phyloP scores from a whole-genome alignment of 2,329 filamentous ascomycete species.

The Proliferodiscus dingleyae region DNA sequence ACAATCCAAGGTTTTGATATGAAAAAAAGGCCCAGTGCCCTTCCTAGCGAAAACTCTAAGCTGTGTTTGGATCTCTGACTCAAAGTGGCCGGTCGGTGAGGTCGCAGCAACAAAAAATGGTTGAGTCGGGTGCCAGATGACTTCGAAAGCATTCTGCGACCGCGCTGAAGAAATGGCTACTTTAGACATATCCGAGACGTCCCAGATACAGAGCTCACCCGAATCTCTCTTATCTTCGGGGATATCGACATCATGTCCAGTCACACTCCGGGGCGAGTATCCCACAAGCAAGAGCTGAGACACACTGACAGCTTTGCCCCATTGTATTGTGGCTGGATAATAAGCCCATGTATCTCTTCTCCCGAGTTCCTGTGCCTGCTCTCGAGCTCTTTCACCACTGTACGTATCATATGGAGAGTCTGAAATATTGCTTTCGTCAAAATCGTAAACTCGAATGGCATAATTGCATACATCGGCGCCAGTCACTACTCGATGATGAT shows the following conservation, averaged over 20 bases:
- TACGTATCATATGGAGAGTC: conserved; percentile 26
- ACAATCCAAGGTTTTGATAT: conserved; percentile 54
- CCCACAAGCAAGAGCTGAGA: conserved; percentile 54
- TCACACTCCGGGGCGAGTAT: conserved; percentile 55
- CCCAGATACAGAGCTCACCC: conserved; percentile 57
- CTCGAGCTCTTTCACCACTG: conserved; percentile 22
- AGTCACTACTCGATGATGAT: conserved; percentile 49
- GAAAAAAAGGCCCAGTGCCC: conserved; percentile 36
- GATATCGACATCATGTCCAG: conserved; percentile 49
- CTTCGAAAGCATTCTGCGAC: conserved; percentile 59
- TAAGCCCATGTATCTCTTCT: conserved; percentile 50
- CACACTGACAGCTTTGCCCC: conserved; percentile 45
- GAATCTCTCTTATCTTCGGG: conserved; percentile 52
- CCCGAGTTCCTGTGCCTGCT: conserved; percentile 20
- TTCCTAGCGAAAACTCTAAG: conserved; percentile 48
- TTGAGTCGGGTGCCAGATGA: conserved; percentile 55
- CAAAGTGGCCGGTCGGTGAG: conserved; percentile 42
- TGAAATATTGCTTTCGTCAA: conserved; percentile 35
- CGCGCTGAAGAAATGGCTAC: conserved; percentile 47
- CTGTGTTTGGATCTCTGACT: conserved; percentile 48
- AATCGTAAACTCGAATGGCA: conserved; percentile 53
- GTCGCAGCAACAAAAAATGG: conserved; percentile 53
- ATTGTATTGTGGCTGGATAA: conserved; percentile 58
- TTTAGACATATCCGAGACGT: conserved; percentile 37
- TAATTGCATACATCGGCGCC: conserved; percentile 50